Percentiles rank a stretch among this genome's conserved stretches.
These are phyloP conservation scores for Coprinopsis strossmayeri DNA, from an alignment of 768 basidiomycete species.

Conservation along the genomic window DNA sequence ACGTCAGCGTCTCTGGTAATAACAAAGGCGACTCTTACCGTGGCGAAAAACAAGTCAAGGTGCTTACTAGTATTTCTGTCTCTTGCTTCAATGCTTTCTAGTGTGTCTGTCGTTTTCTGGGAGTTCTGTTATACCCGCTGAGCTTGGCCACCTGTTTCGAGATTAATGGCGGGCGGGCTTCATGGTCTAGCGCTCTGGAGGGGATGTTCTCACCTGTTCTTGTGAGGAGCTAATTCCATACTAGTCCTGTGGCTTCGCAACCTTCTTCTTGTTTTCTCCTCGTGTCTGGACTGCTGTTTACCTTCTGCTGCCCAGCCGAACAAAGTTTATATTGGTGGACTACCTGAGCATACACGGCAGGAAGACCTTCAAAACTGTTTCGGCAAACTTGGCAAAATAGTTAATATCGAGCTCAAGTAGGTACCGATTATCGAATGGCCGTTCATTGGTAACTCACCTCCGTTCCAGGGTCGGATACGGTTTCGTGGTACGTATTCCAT, in stretches of 20 bases:
- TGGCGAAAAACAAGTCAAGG: slow-evolving; percentile 75
- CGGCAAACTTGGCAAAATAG: slow-evolving; percentile 73
- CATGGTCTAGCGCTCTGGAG: slow-evolving; percentile 8
- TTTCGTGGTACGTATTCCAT: slow-evolving; percentile 63
- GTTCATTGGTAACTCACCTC: slow-evolving; percentile 13
- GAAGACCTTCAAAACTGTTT: slow-evolving; percentile 85
- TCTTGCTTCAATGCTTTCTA: slow-evolving; percentile 25
- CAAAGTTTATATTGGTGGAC: slow-evolving; percentile 88
- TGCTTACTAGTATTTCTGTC: slow-evolving; percentile 60
- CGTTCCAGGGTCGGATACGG: slow-evolving; percentile 71
- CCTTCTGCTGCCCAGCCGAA: slow-evolving; percentile 72
- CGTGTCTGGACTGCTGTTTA: slow-evolving; percentile 60
- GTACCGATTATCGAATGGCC: slow-evolving; percentile 22
- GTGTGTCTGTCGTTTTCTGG: slow-evolving; percentile 10
- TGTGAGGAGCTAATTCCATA: no score
- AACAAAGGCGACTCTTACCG: slow-evolving; percentile 43
- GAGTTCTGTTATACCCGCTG: slow-evolving; percentile 16
- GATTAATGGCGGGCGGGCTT: no score
- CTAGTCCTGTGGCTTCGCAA: slow-evolving; percentile 8
- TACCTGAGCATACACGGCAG: slow-evolving; percentile 80
- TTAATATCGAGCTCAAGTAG: slow-evolving; percentile 79
- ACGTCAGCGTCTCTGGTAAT: slow-evolving; percentile 30
- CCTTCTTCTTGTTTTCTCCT: slow-evolving; percentile 21
- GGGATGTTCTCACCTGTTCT: neutral
- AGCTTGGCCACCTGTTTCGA: slow-evolving; percentile 15